Conservation (phyloP, 148 eudicot species). For the Agrostemma githago region DNA sequence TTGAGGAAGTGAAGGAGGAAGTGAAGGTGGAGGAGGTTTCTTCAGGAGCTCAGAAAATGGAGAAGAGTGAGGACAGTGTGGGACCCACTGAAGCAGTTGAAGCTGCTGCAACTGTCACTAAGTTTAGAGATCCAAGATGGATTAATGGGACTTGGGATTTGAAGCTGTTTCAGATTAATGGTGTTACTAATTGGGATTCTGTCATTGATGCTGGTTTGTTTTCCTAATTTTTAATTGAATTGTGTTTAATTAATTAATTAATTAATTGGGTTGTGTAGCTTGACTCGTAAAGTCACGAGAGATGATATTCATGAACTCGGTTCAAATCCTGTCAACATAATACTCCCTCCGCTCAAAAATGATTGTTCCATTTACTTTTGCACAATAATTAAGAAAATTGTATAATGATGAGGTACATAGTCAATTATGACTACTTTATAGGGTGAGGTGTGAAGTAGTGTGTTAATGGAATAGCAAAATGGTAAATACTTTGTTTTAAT, state of each 20-base stretch:
- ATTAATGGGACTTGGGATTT: slow-evolving; percentile 86
- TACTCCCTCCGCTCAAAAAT: too few relatives aligned
- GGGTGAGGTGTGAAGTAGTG: too few relatives aligned
- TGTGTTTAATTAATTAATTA: not conserved
- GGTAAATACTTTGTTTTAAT: too few relatives aligned
- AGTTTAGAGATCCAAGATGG: slow-evolving; percentile 64
- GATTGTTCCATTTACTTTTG: too few relatives aligned
- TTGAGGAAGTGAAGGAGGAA: slow-evolving; percentile 34
- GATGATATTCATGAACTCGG: too few relatives aligned
- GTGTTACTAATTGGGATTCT: slow-evolving; percentile 79
- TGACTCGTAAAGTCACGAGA: too few relatives aligned
- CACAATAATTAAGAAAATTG: too few relatives aligned
- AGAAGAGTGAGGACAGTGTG: slow-evolving; percentile 24
- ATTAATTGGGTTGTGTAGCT: too few relatives aligned
- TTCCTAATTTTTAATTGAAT: not conserved
- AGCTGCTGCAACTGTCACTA: slow-evolving; percentile 21
- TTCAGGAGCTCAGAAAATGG: slow-evolving; percentile 13
- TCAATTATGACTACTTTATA: too few relatives aligned
- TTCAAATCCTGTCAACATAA: too few relatives aligned
- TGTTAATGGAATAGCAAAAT: too few relatives aligned
- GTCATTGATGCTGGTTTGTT: slow-evolving; percentile 86
- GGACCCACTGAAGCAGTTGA: slow-evolving; percentile 16
- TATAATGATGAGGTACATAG: too few relatives aligned
- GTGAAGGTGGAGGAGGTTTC: slow-evolving; percentile 10
- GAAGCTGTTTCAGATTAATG: slow-evolving; percentile 62